A percentile compares a stretch with the other conserved stretches of the same genome.
Evolutionary conservation across 2,329 filamentous ascomycete species (phyloP).

Genomic region (Sarocladium brachiariae): DNA sequence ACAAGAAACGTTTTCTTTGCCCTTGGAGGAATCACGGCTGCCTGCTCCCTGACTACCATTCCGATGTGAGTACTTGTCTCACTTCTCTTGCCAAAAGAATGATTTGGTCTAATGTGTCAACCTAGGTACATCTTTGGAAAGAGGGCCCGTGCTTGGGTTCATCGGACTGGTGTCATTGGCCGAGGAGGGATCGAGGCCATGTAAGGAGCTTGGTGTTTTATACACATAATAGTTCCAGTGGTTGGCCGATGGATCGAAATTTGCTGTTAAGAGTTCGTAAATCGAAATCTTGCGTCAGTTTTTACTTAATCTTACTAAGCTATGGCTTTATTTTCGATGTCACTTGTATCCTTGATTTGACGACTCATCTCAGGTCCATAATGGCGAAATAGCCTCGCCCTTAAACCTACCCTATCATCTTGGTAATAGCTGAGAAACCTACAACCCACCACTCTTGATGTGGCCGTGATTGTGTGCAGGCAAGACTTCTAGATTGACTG

Average conservation of each 20-base stretch:
- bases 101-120: not conserved
- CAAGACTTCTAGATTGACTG: not conserved
- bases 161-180: not conserved
- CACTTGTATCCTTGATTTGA: too few relatives aligned
- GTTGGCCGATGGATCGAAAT: not conserved
- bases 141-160: conserved; percentile 3
- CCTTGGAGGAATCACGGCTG: not conserved
- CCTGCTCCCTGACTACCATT: not conserved
- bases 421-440: too few relatives aligned
- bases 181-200: conserved; percentile 4
- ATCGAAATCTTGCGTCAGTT: not conserved
- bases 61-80: conserved; percentile 1
- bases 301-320: not conserved
- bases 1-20: not conserved
- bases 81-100: not conserved
- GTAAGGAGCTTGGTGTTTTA: not conserved
- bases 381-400: not conserved
- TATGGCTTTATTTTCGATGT: too few relatives aligned
- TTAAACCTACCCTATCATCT: too few relatives aligned
- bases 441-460: too few relatives aligned
- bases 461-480: not conserved
- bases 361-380: too few relatives aligned
- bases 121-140: conserved; percentile 6
- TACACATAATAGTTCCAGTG: not conserved
- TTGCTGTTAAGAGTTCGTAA: not conserved